Evolutionary conservation across 129 eudicot genomes (phyloP).

Genomic region (Centaurea solstitialis): DNA sequence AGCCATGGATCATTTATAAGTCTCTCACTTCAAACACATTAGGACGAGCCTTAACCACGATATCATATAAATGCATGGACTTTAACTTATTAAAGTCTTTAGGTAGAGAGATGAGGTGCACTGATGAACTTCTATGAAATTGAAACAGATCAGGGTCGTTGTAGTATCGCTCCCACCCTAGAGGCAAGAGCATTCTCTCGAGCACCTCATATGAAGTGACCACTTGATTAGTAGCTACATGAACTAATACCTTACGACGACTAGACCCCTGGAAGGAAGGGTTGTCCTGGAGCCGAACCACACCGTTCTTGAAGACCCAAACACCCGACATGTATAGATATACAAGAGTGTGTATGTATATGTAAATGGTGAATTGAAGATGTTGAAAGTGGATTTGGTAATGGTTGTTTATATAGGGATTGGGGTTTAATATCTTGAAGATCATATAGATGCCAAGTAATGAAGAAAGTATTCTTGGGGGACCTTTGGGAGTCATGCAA

Average conservation of each 20-base stretch:
- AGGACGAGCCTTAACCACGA: constrained; percentile 72
- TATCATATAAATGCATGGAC: constrained; percentile 83
- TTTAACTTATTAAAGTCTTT: constrained; percentile 35
- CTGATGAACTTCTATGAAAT: constrained; percentile 71
- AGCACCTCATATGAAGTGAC: constrained; percentile 49
- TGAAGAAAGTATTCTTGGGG: constrained; percentile 18
- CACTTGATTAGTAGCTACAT: constrained; percentile 55
- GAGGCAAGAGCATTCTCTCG: constrained; percentile 46
- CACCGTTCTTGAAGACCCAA: constrained; percentile 94
- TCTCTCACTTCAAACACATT: constrained; percentile 81
- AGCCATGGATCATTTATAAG: not conserved
- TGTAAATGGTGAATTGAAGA: not conserved
- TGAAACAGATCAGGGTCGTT: constrained; percentile 72
- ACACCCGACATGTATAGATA: constrained; percentile 70
- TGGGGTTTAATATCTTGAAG: constrained; percentile 5
- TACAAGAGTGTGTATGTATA: not conserved
- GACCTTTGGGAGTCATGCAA: constrained; percentile 8
- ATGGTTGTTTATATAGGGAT: constrained; percentile 6
- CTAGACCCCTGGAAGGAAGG: constrained; percentile 46
- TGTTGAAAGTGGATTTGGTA: not conserved
- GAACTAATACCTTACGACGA: constrained; percentile 53
- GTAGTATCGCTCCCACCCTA: constrained; percentile 87
- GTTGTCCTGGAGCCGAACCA: constrained; percentile 69
- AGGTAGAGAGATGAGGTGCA: constrained; percentile 83
- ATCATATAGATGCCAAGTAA: constrained; percentile 10